These are phyloP conservation scores for Penicillium sumatraense DNA, from an alignment of 2,329 filamentous ascomycete species.

Conservation along the genomic window DNA sequence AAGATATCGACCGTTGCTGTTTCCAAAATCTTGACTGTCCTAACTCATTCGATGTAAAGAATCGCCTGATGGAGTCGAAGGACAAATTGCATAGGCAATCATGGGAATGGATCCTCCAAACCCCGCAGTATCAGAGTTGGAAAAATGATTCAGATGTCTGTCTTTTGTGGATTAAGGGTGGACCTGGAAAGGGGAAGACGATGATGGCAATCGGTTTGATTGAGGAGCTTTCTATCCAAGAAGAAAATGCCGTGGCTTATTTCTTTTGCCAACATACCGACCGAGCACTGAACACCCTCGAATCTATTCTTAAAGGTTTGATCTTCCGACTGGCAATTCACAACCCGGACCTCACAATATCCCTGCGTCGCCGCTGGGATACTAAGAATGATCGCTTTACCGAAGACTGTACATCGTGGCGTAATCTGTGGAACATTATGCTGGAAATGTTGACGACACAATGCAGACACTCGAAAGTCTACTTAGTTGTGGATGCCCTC, in stretches of 20 bases:
- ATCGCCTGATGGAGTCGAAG: constrained; percentile 19
- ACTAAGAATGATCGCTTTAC: constrained; percentile 2
- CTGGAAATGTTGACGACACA: constrained; percentile 26
- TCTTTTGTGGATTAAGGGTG: constrained; percentile 45
- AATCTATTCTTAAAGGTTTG: constrained; percentile 21
- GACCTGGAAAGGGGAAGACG: constrained; percentile 46
- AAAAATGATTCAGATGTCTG: constrained; percentile 21
- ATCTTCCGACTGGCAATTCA: constrained; percentile 16
- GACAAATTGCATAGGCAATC: constrained; percentile 21
- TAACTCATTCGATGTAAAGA: constrained; percentile 3
- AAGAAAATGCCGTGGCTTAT: constrained; percentile 15
- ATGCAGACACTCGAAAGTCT: constrained; percentile 12
- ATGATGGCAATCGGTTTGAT: constrained; percentile 44
- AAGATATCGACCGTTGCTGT: constrained; percentile 5
- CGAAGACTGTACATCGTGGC: constrained; percentile 20
- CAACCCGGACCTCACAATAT: constrained; percentile 9
- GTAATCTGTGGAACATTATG: constrained; percentile 29
- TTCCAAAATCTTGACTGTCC: constrained; percentile 11
- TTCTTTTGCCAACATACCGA: constrained; percentile 28
- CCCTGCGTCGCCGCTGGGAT: constrained; percentile 14
- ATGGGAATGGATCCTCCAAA: constrained; percentile 28
- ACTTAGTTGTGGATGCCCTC: constrained; percentile 34
- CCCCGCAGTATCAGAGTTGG: constrained; percentile 26
- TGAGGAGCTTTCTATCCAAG: constrained; percentile 19
- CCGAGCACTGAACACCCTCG: constrained; percentile 20